Evolutionary conservation across 2,329 filamentous ascomycete genomes (phyloP), one percentile per base, ranked within the genome.

Genomic region (Penicillium thymicola): DNA sequence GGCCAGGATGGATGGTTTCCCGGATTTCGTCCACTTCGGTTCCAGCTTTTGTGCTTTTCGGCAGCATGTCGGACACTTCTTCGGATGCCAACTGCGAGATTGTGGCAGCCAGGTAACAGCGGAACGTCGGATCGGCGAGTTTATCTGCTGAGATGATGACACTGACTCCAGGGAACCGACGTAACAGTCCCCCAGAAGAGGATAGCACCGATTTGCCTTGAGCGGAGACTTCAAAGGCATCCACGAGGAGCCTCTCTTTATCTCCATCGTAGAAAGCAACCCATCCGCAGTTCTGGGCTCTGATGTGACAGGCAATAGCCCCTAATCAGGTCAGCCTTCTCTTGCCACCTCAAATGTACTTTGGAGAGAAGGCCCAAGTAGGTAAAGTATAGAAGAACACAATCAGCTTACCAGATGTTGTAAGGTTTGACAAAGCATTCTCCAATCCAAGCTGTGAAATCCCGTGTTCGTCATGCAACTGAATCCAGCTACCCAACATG

Each of bases 1-100:
- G 67, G 0, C 67, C 70, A 2, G 83, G 83, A 54, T 81, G 57
- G 0, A 63, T 65, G 0, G 80, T 80, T 13, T 85, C 79, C 4
- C 80, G 74, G 0, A 64, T 64, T 58, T 84, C 81, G 0, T 48
- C 34, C 4, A 68, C 51, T 6, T 47, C 42, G 3, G 52, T 52
- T 1, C 64, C 56, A 0, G 73, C 76, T 56, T 82, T 83, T 2
- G 4, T 57, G 0, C 65, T 59, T 30, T 65, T 58, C 2, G 72
- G 70, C 44, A 72, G 65, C 37, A 74, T 70, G n/a, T 68, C 69
- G 4, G 61, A 58, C 13, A 58, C 67, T 42, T 57, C 38, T 50
- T 38, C 36, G n/a, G 9, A 18, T 18, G 36, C n/a, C 10, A 38
- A 18, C 4, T 11, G 16, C 5, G n/a, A 18, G 9, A 38, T 38